Evolutionary conservation across 164 flowering plant species (phyloP).

Genomic region (Magnolia officinalis): DNA sequence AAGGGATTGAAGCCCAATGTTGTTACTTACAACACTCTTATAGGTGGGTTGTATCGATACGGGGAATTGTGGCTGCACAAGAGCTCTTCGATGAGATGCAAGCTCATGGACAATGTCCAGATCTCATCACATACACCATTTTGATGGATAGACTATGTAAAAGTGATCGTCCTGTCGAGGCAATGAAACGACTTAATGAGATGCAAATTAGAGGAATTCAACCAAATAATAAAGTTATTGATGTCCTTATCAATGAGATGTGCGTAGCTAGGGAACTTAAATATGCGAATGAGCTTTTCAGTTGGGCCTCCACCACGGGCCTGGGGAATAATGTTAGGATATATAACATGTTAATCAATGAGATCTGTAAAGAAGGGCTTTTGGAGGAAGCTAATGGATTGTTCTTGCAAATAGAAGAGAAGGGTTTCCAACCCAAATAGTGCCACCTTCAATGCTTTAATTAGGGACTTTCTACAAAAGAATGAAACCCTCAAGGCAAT

Average conservation of each 20-base stretch:
- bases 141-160: constrained; percentile 62
- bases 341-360: constrained; percentile 1
- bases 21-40: constrained; percentile 34
- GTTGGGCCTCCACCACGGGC: constrained; percentile 10
- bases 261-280: constrained; percentile 28
- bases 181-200: constrained; percentile 30
- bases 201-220: constrained; percentile 13
- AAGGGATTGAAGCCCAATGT: constrained; percentile 33
- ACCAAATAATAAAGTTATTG: constrained; percentile 18
- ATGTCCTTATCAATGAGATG: constrained; percentile 36
- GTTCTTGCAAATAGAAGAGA: constrained; percentile 38
- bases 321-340: not conserved
- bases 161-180: constrained; percentile 28
- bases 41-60: constrained; percentile 37
- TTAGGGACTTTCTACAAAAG: constrained; percentile 29
- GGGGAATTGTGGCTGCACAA: constrained; percentile 34
- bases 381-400: constrained; percentile 5
- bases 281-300: constrained; percentile 34
- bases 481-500: constrained; percentile 26
- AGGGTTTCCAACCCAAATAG: constrained; percentile 45
- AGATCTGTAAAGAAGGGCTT: constrained; percentile 1
- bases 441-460: constrained; percentile 33
- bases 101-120: constrained; percentile 15
- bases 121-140: constrained; percentile 25
- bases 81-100: constrained; percentile 39